phyloP scores from a whole-genome alignment of 441 rosid species.

The Manihot esculenta region DNA sequence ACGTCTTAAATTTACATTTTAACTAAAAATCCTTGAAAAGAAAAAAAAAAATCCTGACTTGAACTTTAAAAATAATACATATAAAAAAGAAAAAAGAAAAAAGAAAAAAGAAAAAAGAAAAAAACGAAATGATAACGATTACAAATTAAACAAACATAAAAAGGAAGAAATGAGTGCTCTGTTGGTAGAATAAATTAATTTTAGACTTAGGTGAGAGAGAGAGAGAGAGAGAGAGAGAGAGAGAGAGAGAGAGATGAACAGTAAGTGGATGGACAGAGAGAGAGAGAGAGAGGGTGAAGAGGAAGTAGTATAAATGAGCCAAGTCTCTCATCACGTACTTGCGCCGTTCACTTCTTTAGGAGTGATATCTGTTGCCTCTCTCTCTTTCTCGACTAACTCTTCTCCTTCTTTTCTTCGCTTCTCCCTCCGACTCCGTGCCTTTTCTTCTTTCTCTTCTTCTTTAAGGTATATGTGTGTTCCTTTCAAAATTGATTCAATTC shows the following conservation, averaged over 20 bases:
- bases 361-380: background rate
- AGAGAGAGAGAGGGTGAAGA: too few relatives aligned
- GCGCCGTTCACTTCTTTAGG: constrained; percentile 23
- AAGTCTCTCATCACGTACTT: constrained; percentile 35
- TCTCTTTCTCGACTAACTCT: background rate
- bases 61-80: too few relatives aligned
- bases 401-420: background rate
- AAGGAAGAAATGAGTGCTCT: too few relatives aligned
- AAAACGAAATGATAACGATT: too few relatives aligned
- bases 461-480: background rate
- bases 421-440: background rate
- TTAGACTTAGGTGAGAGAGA: background rate
- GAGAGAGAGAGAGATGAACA: background rate
- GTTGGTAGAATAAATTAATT: too few relatives aligned
- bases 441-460: constrained; percentile 3
- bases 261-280: background rate
- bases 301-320: constrained; percentile 29
- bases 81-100: too few relatives aligned
- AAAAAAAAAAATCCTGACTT: too few relatives aligned
- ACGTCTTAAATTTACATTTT: too few relatives aligned
- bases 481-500: background rate
- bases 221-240: background rate
- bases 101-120: background rate
- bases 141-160: too few relatives aligned
- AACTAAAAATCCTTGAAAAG: too few relatives aligned